These are phyloP conservation scores for Chaetomium sp. DNA, from an alignment of 2,329 filamentous ascomycete species.

Conservation along the genomic window DNA sequence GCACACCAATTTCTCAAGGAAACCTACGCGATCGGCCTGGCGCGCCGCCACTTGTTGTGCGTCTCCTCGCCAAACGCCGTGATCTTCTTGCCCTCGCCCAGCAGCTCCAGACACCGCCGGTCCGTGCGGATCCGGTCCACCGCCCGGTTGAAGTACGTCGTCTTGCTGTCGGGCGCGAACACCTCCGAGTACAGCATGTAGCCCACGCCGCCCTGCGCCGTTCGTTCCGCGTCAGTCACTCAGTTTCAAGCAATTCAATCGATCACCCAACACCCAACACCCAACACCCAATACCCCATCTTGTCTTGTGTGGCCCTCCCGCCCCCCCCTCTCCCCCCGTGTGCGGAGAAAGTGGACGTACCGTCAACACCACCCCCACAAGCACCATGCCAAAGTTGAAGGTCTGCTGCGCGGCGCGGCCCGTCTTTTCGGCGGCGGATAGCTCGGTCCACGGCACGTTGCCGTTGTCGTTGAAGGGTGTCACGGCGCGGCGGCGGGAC, in stretches of 20 bases:
- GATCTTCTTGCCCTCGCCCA: constrained; percentile 77
- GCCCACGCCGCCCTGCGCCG: constrained; percentile 75
- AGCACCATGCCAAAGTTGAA: constrained; percentile 83
- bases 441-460: constrained; percentile 79
- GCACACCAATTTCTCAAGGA: not conserved
- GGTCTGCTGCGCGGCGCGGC: constrained; percentile 83
- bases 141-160: constrained; percentile 83
- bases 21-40: constrained; percentile 61
- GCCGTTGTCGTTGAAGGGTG: constrained; percentile 84
- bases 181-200: constrained; percentile 82
- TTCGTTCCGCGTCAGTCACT: not conserved
- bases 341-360: constrained; percentile 45
- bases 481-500: constrained; percentile 71
- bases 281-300: not conserved
- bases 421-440: constrained; percentile 74
- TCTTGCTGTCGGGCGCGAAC: constrained; percentile 82
- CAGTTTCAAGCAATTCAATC: not conserved
- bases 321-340: too few relatives aligned
- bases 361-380: constrained; percentile 74
- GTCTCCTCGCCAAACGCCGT: constrained; percentile 80
- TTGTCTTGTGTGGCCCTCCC: not conserved
- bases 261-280: not conserved
- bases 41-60: constrained; percentile 76
- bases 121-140: constrained; percentile 78
- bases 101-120: constrained; percentile 67